These are phyloP conservation scores for Acanthamoeba triangularis DNA, from an alignment of 208 protist species.

Conservation along the genomic window DNA sequence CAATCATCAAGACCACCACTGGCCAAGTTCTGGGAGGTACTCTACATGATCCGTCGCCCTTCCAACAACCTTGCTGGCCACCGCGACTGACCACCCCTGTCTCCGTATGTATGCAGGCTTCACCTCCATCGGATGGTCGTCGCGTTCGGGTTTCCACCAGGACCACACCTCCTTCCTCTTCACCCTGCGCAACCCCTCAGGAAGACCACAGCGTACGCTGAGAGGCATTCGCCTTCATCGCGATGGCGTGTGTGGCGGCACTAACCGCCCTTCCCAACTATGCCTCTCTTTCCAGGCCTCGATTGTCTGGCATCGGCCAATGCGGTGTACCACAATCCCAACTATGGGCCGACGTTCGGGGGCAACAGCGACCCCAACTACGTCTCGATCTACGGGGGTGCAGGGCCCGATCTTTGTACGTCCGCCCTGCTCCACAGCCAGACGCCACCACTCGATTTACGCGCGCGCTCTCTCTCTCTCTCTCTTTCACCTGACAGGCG, in stretches of 20 bases:
- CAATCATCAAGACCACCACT: slow-evolving; percentile 18
- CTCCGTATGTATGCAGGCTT: background rate
- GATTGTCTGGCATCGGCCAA: slow-evolving; percentile 16
- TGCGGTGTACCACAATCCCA: slow-evolving; percentile 59
- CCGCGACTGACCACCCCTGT: background rate
- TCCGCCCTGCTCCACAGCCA: background rate
- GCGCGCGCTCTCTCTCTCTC: background rate
- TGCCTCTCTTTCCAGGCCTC: background rate
- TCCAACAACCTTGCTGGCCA: too few relatives aligned
- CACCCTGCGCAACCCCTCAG: background rate
- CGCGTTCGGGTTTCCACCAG: slow-evolving; percentile 54
- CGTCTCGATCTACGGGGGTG: slow-evolving; percentile 19
- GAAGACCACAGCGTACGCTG: background rate
- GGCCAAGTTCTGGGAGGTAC: slow-evolving; percentile 29
- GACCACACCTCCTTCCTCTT: slow-evolving; percentile 35
- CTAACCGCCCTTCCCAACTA: too few relatives aligned
- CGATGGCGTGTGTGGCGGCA: background rate
- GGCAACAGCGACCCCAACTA: slow-evolving; percentile 50
- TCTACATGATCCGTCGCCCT: too few relatives aligned
- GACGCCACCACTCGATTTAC: background rate
- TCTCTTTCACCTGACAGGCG: background rate
- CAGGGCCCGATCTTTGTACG: slow-evolving; percentile 18
- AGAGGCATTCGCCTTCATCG: background rate
- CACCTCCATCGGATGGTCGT: slow-evolving; percentile 42
- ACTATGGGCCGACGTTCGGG: slow-evolving; percentile 49